phyloP scores from a whole-genome alignment of 2,329 filamentous ascomycete species.

The Aspergillus novofumigatus region DNA sequence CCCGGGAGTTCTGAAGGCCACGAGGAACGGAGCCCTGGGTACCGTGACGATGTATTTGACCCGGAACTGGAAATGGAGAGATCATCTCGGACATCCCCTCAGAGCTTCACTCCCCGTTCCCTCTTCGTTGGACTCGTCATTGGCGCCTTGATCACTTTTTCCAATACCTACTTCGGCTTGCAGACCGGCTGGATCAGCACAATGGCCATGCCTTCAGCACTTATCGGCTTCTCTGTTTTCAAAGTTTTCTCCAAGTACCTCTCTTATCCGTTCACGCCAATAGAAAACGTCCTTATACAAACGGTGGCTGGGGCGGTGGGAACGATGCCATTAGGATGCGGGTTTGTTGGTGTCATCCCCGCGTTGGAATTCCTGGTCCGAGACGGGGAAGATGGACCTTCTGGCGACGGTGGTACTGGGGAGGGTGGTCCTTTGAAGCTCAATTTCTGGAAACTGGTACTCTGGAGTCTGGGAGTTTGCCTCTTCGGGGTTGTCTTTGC shows the following conservation, averaged over 20 bases:
- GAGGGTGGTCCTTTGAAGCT: constrained; percentile 75
- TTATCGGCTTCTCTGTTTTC: constrained; percentile 95
- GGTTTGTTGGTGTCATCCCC: constrained; percentile 91
- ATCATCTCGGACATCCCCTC: constrained; percentile 25
- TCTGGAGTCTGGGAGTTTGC: constrained; percentile 90
- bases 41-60: background rate
- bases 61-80: constrained; percentile 1
- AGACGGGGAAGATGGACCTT: constrained; percentile 71
- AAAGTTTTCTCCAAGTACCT: constrained; percentile 70
- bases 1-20: constrained; percentile 1
- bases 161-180: constrained; percentile 98
- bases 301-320: constrained; percentile 93
- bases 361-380: constrained; percentile 83
- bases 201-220: constrained; percentile 94
- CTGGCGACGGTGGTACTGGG: constrained; percentile 64
- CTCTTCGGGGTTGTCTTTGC: constrained; percentile 98
- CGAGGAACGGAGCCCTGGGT: background rate
- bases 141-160: constrained; percentile 88
- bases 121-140: constrained; percentile 76
- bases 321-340: constrained; percentile 93
- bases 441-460: constrained; percentile 69
- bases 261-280: constrained; percentile 78
- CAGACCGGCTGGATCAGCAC: constrained; percentile 81
- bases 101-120: constrained; percentile 80
- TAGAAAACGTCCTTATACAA: constrained; percentile 95